Evolutionary conservation across 306 rosid genomes (phyloP), one percentile per base, ranked within the genome.

Genomic region (Phaseolus lunatus): DNA sequence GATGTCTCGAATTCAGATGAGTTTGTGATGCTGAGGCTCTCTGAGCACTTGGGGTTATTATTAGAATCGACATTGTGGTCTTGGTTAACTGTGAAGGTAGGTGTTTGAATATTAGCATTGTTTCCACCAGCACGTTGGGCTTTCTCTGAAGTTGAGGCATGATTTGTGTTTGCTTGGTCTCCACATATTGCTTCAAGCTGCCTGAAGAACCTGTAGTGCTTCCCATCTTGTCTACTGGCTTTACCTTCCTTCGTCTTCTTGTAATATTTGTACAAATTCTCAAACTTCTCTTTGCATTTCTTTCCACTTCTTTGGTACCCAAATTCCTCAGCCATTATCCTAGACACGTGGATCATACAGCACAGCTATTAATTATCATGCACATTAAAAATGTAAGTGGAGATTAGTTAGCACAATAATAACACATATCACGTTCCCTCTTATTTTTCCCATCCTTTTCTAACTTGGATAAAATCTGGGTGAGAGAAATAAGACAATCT

Each of bases 261-360:
- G 89, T 92, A 92, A 85, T 92, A 92, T 80, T 92, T 92, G 87
- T 92, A 92, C 85, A 92, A 72, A 82, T 92, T 92, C 85, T 90
- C 97, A 83, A 92, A 92, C 80, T 92, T 92, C 73, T 92, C 97
- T 75, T 88, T 92, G 91, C 97, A 92, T 81, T 92, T 92, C 68
- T 90, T 92, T 37, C 97, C 97, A 72, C 88, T 89, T 71, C 97
- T 89, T 78, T 87, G 88, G 85, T 86, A 89, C 10, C 95, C 97
- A 79, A 89, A 86, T 81, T 92, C 97, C 78, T 88, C 91, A 1
- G 75, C 85, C 97, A 92, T 88, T 72, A 89, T 82, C 89, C 97
- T 92, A 52, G 19, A 79, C 50, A 66, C 35, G 54, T 47, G 49
- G 14, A 76, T 33, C 72, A 79, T 69, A 72, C 31, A 37, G 41